A percentile compares a stretch with the other conserved stretches of the same genome.
Evolutionary conservation across 1,139 yeast genomes (phyloP).

Genomic region (Candida neerlandica): DNA sequence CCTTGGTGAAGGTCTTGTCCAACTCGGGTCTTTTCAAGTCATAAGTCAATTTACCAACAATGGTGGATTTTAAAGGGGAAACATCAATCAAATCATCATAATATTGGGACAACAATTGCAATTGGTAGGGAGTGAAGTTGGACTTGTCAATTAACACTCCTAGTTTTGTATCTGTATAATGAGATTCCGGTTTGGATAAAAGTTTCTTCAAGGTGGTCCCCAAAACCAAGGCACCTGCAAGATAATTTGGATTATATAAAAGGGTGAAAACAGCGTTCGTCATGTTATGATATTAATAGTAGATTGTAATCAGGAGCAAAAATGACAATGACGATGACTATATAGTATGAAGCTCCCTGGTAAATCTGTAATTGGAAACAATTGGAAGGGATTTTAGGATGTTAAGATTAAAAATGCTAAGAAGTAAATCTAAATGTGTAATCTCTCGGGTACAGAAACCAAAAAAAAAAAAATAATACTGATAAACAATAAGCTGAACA

Average conservation of each 20-base stretch:
- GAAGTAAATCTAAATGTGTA: neutral
- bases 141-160: conserved; percentile 41
- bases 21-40: conserved; percentile 75
- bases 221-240: conserved; percentile 76
- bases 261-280: conserved; percentile 65
- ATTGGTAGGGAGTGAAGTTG: conserved; percentile 30
- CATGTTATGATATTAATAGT: conserved; percentile 18
- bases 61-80: conserved; percentile 28
- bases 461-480: neutral
- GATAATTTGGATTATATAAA: conserved; percentile 62
- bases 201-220: conserved; percentile 41
- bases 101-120: conserved; percentile 26
- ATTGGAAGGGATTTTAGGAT: neutral
- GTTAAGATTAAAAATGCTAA: neutral
- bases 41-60: conserved; percentile 27
- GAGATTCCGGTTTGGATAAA: conserved; percentile 10
- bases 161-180: conserved; percentile 16
- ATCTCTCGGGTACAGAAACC: neutral
- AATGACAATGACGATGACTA: neutral
- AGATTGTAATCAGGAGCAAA: neutral
- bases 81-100: conserved; percentile 39
- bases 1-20: conserved; percentile 68
- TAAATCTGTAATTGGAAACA: neutral
- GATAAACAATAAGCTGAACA: neutral
- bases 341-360: neutral